Evolutionary conservation across 2,329 filamentous ascomycete species (phyloP), one percentile per base, ranked within the genome.

Genomic region (Nannizziopsis barbatae): DNA sequence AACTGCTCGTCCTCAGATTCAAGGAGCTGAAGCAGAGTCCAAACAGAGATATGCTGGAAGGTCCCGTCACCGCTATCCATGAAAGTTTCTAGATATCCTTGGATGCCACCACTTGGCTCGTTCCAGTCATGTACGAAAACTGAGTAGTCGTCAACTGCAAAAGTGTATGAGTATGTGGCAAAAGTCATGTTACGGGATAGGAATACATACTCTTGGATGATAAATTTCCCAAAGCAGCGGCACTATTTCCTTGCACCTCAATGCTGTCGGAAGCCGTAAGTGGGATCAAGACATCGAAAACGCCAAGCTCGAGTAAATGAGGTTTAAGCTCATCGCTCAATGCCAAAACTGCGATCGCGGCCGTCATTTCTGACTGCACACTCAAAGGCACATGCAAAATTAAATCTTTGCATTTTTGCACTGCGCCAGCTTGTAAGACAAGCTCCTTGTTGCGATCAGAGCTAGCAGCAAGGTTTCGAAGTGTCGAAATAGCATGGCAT

Each of bases 11-110:
- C 90, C 64, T 94, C 89, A 0, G 90, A 95, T 68, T 98, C 92
- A 44, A 98, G 81, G 3, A 98, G 77, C 63, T 98, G 92, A 2
- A 98, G 77, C 42, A 98, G 71, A 1, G 92, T 98, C 92, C 92
- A 98, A 54, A 96, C 95, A 44, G 92, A 92, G 62, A 98, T 98
- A 64, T 98, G 92, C 68, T 98, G 92, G 74, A 98, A 98, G 0
- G 92, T 98, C 0, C 92, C 82, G 62, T 98, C 92, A 36, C 89
- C 90, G 55, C 88, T 95, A 39, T 85, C 86, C 14, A 98, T 75
- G 74, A 98, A 98, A 47, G 90, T 82, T 58, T 82, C 85, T 32
- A 98, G 76, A 62, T 98, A 98, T 47, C 92, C 92, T 62, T 95
- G 89, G 52, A 98, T 95, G 40, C 92, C 92, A 40, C 88, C 92